Evolutionary conservation across 2,329 filamentous ascomycete genomes (phyloP).

Genomic region (Fusarium musae): DNA sequence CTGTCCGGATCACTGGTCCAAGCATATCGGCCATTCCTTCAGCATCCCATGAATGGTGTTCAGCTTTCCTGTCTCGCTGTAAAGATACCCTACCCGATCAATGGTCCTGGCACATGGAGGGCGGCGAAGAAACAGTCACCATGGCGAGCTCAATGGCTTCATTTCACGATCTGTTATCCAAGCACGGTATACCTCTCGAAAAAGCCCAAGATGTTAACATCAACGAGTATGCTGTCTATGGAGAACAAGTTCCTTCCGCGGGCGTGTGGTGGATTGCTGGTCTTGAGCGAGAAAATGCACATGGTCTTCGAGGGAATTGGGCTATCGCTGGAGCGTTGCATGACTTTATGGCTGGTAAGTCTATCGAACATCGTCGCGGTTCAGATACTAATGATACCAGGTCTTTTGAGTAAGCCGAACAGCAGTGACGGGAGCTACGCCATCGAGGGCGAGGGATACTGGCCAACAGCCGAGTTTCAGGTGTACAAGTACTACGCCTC

Average conservation of each 20-base stretch:
- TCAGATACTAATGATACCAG: not conserved
- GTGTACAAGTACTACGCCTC: conserved; percentile 32
- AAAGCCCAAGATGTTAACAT: conserved; percentile 53
- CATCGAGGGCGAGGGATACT: conserved; percentile 17
- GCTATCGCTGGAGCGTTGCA: conserved; percentile 53
- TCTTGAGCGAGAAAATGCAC: conserved; percentile 56
- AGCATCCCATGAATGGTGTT: conserved; percentile 17
- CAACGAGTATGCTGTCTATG: conserved; percentile 58
- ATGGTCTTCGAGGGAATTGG: conserved; percentile 60
- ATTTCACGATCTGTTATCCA: not conserved
- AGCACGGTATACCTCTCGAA: not conserved
- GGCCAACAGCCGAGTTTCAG: conserved; percentile 20
- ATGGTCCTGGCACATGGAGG: conserved; percentile 27
- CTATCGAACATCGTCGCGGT: fast-evolving
- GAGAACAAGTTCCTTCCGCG: conserved; percentile 55
- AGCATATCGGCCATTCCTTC: conserved; percentile 11
- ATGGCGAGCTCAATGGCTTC: not conserved
- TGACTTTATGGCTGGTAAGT: conserved; percentile 53
- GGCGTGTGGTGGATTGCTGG: conserved; percentile 59
- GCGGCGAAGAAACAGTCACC: not conserved
- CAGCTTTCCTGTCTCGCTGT: not conserved
- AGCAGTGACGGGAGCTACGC: not conserved
- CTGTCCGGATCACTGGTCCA: conserved; percentile 9
- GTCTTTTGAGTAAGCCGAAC: conserved; percentile 12
- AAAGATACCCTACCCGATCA: conserved; percentile 7